Evolutionary conservation across 1,284 basidiomycete species (phyloP).

Genomic region (Papiliotrema fonsecae): DNA sequence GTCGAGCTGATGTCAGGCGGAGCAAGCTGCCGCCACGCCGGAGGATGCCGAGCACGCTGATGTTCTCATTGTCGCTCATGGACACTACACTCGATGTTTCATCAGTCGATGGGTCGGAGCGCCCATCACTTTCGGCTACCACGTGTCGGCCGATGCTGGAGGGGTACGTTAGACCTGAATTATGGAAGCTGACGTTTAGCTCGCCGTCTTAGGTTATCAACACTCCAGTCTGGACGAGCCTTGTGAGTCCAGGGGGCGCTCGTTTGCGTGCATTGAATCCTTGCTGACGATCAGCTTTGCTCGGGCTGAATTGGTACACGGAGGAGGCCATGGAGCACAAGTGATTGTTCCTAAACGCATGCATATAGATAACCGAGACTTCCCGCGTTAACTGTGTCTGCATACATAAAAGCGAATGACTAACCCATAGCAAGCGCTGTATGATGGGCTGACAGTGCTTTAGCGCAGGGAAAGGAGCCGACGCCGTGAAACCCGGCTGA

Average conservation of each 20-base stretch:
- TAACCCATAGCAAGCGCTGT: background rate
- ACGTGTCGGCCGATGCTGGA: slow-evolving; percentile 47
- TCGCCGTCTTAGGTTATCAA: slow-evolving; percentile 49
- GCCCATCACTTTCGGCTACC: slow-evolving; percentile 46
- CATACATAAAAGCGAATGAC: too few relatives aligned
- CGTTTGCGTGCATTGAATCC: background rate
- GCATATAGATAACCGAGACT: background rate
- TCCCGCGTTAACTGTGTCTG: background rate
- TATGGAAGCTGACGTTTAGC: slow-evolving; percentile 14
- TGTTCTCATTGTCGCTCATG: slow-evolving; percentile 55
- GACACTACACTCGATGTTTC: slow-evolving; percentile 76
- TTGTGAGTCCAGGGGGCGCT: slow-evolving; percentile 23
- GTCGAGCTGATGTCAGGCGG: slow-evolving; percentile 20
- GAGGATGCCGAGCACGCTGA: slow-evolving; percentile 38
- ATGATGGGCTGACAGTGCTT: too few relatives aligned
- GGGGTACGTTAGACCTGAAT: slow-evolving; percentile 28
- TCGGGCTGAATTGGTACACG: slow-evolving; percentile 49
- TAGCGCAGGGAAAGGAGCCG: too few relatives aligned
- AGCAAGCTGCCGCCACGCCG: slow-evolving; percentile 16
- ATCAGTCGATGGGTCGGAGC: slow-evolving; percentile 54
- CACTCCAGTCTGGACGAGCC: slow-evolving; percentile 48
- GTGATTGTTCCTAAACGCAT: background rate
- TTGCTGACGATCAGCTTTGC: slow-evolving; percentile 26
- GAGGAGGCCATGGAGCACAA: slow-evolving; percentile 28
- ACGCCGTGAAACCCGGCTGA: too few relatives aligned